Conservation (phyloP, 2,329 filamentous ascomycete species). For the Trichoderma arundinaceum region DNA sequence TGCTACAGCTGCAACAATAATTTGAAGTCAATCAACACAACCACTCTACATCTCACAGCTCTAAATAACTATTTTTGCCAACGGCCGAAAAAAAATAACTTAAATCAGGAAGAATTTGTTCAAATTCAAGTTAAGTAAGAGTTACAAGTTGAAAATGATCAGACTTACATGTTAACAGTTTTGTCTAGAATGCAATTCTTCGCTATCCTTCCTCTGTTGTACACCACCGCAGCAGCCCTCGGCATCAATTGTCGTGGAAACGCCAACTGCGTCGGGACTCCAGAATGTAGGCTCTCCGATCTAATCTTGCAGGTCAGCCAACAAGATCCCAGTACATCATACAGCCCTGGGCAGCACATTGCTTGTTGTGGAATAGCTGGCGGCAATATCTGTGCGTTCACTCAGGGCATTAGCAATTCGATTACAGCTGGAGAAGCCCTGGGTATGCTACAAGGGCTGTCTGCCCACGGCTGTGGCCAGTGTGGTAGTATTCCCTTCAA, state of each 20-base stretch:
- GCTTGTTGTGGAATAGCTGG: slow-evolving; percentile 29
- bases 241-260: slow-evolving; percentile 31
- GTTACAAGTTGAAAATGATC: not conserved
- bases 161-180: not conserved
- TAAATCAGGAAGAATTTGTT: not conserved
- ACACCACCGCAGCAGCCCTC: slow-evolving; percentile 12
- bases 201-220: slow-evolving; percentile 15
- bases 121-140: slow-evolving; percentile 6
- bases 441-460: slow-evolving; percentile 26
- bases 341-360: slow-evolving; percentile 27
- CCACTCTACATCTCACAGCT: slow-evolving; percentile 1
- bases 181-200: slow-evolving; percentile 21
- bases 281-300: slow-evolving; percentile 26
- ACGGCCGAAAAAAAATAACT: too few species aligned
- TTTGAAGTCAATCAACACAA: not conserved
- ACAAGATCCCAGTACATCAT: slow-evolving; percentile 12
- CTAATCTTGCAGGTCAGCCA: slow-evolving; percentile 31
- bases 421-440: slow-evolving; percentile 29
- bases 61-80: not conserved
- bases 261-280: slow-evolving; percentile 26
- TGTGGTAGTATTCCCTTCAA: slow-evolving; percentile 30
- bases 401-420: slow-evolving; percentile 13
- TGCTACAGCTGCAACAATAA: not conserved
- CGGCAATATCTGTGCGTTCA: slow-evolving; percentile 28
- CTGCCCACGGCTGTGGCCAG: slow-evolving; percentile 20